Percentiles rank a stretch among this genome's conserved stretches.
phyloP scores from a whole-genome alignment of 2,329 filamentous ascomycete genomes.

The Beauveria bassiana region DNA sequence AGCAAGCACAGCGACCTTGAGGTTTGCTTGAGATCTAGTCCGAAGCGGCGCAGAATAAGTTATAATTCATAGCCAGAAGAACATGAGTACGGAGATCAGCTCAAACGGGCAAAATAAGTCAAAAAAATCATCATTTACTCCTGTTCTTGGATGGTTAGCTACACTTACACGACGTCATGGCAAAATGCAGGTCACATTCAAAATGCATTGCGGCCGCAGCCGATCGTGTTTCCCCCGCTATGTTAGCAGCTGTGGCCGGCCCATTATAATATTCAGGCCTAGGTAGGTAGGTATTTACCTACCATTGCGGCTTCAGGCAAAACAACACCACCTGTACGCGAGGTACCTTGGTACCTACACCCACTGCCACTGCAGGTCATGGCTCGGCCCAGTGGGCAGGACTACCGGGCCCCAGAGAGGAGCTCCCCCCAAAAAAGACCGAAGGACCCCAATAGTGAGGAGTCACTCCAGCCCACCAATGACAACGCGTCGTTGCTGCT shows the following conservation, averaged over 20 bases:
- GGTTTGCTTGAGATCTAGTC: neutral
- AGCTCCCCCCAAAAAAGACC: no score
- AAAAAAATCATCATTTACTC: no score
- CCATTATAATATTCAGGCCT: neutral
- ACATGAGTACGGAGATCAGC: neutral
- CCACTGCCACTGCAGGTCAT: neutral
- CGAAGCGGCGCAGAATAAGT: neutral
- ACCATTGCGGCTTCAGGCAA: neutral
- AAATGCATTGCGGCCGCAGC: slow-evolving; percentile 4
- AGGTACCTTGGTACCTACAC: no score
- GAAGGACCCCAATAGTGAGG: slow-evolving; percentile 2
- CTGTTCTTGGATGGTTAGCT: neutral
- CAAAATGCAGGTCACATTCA: neutral
- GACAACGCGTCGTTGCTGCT: slow-evolving; percentile 14
- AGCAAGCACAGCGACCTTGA: neutral
- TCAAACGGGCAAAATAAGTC: no score
- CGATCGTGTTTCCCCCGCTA: neutral
- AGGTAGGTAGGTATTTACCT: neutral
- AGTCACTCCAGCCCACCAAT: slow-evolving; percentile 16
- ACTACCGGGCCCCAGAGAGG: neutral
- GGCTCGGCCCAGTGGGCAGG: neutral
- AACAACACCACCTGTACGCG: neutral
- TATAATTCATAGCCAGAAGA: neutral
- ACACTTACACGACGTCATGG: neutral
- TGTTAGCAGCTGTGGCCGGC: neutral